Base-by-base conservation (phyloP, 2,329 filamentous ascomycete genomes). In the Phaeosphaeria sp. region DNA sequence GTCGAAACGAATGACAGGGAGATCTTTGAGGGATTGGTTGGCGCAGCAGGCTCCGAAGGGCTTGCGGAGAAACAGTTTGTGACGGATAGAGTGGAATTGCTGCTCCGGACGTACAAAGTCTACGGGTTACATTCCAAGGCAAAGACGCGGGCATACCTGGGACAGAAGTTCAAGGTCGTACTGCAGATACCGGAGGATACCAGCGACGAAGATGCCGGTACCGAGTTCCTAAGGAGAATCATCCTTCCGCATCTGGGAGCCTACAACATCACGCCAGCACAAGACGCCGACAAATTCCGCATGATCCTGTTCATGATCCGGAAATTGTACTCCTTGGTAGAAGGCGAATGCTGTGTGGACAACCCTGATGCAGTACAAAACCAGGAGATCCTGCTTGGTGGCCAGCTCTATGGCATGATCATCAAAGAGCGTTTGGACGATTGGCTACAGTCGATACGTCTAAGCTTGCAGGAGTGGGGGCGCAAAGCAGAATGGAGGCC, bases 361-460 rank as follows among this genome's bases (percentile, higher is more conserved):
- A 98, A 99, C 72, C 94, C 95, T 1, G 95, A 99, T 84, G 92
- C 95, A 11, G 90, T 97, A 18, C 93, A 96, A 71, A 97, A 96
- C 77, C 95, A 99, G 74, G 95, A 99, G 78, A 90, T 98, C 56
- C 83, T 99, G 22, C 86, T 99, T 1, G 94, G 94, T 52, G 94
- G 95, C 9, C 96, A 96, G 73, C 81, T 99, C 13, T 99, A 96
- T 74, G 92, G 92, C 55, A 94, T 95, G 88, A 93, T 99, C 52
- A 81, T 99, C 66, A 99, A 99, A 81, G 95, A 99, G 77, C 88
- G 90, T 56, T 82, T 99, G 10, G 94, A 99, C 59, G 95, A 98
- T 75, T 92, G 94, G 81, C 82, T 99, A 18, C 83, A 85, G n/a
- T 87, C 89, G 7, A 85, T 90, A 20, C 79, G 82, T 33, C 75